These are phyloP conservation scores for Lablab purpureus DNA, from an alignment of 306 rosid species.

Conservation along the genomic window DNA sequence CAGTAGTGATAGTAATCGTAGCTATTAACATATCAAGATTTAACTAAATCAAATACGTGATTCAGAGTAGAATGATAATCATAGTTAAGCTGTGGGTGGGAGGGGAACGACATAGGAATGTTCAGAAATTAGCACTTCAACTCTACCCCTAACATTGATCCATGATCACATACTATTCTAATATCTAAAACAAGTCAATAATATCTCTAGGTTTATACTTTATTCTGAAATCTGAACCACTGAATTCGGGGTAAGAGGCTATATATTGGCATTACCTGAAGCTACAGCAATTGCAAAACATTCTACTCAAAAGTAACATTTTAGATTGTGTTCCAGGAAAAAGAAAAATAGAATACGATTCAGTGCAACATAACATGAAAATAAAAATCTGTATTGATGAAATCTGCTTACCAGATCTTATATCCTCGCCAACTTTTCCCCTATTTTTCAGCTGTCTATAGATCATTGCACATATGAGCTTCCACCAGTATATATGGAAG, in stretches of 20 bases:
- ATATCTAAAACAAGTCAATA: background rate
- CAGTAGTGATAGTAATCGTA: conserved; percentile 5
- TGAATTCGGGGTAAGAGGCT: conserved; percentile 1
- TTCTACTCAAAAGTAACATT: conserved; percentile 15
- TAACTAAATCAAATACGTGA: conserved; percentile 1
- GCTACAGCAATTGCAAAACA: conserved; percentile 15
- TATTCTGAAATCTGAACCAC: background rate
- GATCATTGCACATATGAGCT: conserved; percentile 89
- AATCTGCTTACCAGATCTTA: conserved; percentile 85
- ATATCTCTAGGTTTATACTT: conserved; percentile 1
- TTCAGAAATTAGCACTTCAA: conserved; percentile 5
- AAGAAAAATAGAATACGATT: background rate
- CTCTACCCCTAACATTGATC: conserved; percentile 3
- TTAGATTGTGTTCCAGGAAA: conserved; percentile 10
- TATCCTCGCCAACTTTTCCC: conserved; percentile 97
- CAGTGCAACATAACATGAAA: conserved; percentile 22
- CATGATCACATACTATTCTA: conserved; percentile 36
- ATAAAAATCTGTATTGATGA: conserved; percentile 17
- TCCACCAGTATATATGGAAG: conserved; percentile 99
- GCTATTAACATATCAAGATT: conserved; percentile 19
- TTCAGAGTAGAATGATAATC: conserved; percentile 11
- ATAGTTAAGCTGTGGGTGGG: background rate
- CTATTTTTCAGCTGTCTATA: conserved; percentile 82
- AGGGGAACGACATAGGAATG: background rate
- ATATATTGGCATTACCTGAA: conserved; percentile 21